Evolutionary conservation across 2,329 filamentous ascomycete species (phyloP).

Genomic region (Mollisia scopiformis): DNA sequence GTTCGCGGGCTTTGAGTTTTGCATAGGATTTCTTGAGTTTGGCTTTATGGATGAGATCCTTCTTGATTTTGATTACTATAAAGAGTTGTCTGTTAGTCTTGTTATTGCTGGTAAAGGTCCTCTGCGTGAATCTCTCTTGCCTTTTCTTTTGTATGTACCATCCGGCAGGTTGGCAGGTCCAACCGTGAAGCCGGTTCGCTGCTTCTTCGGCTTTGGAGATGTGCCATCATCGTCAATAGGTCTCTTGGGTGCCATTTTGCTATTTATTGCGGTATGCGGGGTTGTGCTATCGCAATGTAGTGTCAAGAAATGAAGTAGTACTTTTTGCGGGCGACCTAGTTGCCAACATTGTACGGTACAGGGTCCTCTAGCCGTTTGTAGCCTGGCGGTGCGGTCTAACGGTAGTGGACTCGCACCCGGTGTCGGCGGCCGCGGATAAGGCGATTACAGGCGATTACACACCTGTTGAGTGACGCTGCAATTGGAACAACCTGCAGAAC

Average conservation of each 20-base stretch:
- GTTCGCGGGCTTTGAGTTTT: slow-evolving; percentile 70
- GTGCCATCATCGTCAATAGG: slow-evolving; percentile 48
- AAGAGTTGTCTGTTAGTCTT: slow-evolving; percentile 9
- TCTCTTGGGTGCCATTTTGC: slow-evolving; percentile 62
- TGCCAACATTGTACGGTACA: not conserved
- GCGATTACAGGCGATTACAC: not conserved
- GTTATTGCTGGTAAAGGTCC: not conserved
- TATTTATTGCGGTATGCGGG: not conserved
- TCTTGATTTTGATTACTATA: slow-evolving; percentile 84
- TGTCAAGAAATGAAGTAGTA: too few species aligned
- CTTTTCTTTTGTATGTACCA: slow-evolving; percentile 83
- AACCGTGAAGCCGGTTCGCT: slow-evolving; percentile 74
- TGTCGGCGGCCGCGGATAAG: not conserved
- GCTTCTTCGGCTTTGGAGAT: slow-evolving; percentile 51
- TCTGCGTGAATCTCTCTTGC: slow-evolving; percentile 42
- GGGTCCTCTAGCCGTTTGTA: not conserved
- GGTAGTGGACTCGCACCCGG: not conserved
- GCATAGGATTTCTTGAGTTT: slow-evolving; percentile 92
- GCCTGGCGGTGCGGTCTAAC: too few species aligned
- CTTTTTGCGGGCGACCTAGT: not conserved
- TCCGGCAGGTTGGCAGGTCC: slow-evolving; percentile 91
- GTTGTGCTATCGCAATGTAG: not conserved
- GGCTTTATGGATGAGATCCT: slow-evolving; percentile 85
- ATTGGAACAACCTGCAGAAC: not conserved
- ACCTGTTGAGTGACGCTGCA: not conserved